Percentiles rank a stretch among this genome's conserved stretches.
Evolutionary conservation across 495 filamentous ascomycete species (phyloP).

Genomic region (Wilcoxina mikolae): DNA sequence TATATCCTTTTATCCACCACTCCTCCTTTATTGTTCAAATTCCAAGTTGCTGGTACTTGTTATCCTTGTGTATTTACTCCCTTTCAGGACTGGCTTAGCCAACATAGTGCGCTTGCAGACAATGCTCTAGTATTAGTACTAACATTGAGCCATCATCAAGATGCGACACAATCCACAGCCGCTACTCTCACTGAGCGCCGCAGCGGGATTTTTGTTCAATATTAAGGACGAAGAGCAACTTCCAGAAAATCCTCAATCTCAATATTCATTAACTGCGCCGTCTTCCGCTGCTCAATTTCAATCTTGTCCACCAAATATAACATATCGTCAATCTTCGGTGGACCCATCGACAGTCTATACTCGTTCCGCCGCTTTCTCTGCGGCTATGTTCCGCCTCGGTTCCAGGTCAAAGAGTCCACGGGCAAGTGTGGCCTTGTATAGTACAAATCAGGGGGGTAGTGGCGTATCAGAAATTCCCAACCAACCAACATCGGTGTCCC

Average conservation of each 20-base stretch:
- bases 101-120: too few species aligned
- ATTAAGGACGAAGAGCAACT: constrained; percentile 6
- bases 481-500: constrained; percentile 18
- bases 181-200: constrained; percentile 19
- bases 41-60: too few species aligned
- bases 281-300: constrained; percentile 7
- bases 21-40: too few species aligned
- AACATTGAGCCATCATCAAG: too few species aligned
- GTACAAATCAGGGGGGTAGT: constrained; percentile 2
- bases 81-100: too few species aligned
- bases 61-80: too few species aligned
- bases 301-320: constrained; percentile 6
- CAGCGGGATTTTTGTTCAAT: constrained; percentile 4
- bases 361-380: constrained; percentile 9
- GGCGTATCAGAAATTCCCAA: constrained; percentile 12
- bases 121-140: too few species aligned
- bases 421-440: constrained; percentile 15
- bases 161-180: constrained; percentile 25
- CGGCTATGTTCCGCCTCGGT: constrained; percentile 26
- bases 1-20: too few species aligned
- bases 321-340: constrained; percentile 3
- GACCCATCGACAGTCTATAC: not conserved
- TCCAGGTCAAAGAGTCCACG: constrained; percentile 24
- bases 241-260: constrained; percentile 12
- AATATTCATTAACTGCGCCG: constrained; percentile 2